Conservation (phyloP, 2,329 filamentous ascomycete genomes). For the Fusarium nygamai region DNA sequence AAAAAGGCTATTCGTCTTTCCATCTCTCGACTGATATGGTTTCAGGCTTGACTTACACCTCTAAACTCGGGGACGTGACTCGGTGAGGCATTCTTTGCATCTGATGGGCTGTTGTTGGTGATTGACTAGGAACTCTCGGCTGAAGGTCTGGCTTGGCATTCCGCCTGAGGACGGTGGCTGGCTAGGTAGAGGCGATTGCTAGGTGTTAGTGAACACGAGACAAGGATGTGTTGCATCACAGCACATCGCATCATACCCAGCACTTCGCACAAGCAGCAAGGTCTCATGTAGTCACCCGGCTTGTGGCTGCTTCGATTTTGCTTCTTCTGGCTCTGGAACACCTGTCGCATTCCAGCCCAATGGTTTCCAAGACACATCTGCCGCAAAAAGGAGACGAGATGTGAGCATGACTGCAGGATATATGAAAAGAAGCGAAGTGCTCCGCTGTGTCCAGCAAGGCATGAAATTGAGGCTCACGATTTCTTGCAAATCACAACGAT, state of each 20-base stretch:
- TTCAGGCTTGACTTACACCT: neutral
- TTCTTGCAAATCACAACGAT: neutral
- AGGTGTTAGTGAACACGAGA: conserved; percentile 25
- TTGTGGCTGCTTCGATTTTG: conserved; percentile 28
- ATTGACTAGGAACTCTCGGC: conserved; percentile 11
- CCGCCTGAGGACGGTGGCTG: conserved; percentile 11
- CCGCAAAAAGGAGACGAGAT: conserved; percentile 17
- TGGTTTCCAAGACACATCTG: conserved; percentile 12
- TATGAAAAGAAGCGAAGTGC: neutral
- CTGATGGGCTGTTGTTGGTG: neutral
- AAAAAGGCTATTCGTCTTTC: neutral
- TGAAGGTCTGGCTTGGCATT: conserved; percentile 24
- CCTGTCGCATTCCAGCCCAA: conserved; percentile 1
- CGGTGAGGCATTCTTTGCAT: neutral
- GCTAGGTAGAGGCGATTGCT: neutral
- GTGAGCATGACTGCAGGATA: conserved; percentile 1
- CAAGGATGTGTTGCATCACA: conserved; percentile 34
- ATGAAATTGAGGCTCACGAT: neutral
- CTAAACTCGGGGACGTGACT: neutral
- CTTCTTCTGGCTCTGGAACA: conserved; percentile 15
- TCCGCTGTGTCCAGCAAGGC: neutral
- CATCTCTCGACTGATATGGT: neutral
- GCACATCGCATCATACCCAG: conserved; percentile 30
- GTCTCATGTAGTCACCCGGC: conserved; percentile 6
- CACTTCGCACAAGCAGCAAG: conserved; percentile 4